phyloP scores from a whole-genome alignment of 768 basidiomycete genomes.

The Pleurotus platypus region DNA sequence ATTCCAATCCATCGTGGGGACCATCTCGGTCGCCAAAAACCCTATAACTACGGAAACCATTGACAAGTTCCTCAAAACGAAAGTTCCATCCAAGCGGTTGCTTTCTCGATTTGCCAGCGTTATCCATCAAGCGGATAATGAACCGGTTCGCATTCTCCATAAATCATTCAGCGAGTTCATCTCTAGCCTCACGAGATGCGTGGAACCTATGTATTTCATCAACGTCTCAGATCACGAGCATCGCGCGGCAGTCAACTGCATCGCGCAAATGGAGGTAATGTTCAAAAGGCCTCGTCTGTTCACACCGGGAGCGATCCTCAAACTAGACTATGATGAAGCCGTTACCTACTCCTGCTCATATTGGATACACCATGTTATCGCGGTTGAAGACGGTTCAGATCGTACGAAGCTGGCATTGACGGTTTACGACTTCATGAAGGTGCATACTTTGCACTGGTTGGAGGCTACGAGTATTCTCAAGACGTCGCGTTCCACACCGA shows the following conservation, averaged over 20 bases:
- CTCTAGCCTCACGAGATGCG: conserved; percentile 3
- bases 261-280: neutral
- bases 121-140: neutral
- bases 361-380: conserved; percentile 8
- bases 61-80: neutral
- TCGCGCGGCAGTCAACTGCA: conserved; percentile 1
- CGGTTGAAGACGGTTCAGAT: neutral
- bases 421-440: neutral
- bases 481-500: neutral
- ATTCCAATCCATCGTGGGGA: conserved; percentile 7
- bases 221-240: conserved; percentile 2
- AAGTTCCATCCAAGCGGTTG: neutral
- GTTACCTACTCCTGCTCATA: conserved; percentile 5
- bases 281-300: neutral
- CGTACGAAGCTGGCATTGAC: neutral
- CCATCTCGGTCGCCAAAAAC: neutral
- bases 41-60: neutral
- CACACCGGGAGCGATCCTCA: neutral
- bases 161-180: conserved; percentile 11
- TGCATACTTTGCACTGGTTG: conserved; percentile 5
- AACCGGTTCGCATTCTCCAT: conserved; percentile 8
- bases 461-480: conserved; percentile 4
- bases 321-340: neutral
- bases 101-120: neutral
- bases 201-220: conserved; percentile 2